A percentile compares a stretch with the other conserved stretches of the same genome.
Evolutionary conservation across 225 moss, liverwort and hornwort species (phyloP).

Genomic region (Rhytidiadelphus loreus): DNA sequence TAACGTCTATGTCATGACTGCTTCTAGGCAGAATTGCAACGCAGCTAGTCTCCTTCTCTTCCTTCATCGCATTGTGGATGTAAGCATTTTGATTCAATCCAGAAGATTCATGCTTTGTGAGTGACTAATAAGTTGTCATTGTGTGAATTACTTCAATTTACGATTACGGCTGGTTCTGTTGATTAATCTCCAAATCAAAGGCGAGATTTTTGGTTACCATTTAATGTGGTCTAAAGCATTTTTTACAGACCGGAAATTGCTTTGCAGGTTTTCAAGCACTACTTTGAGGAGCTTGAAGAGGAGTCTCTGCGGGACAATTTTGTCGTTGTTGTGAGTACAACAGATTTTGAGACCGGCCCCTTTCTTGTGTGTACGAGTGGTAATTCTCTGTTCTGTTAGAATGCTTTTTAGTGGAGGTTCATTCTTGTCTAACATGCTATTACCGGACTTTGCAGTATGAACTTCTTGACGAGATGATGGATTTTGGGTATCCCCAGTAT

Average conservation of each 20-base stretch:
- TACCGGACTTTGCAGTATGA: conserved; percentile 63
- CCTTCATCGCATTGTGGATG: conserved; percentile 92
- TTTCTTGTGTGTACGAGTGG: neutral
- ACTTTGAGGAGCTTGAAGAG: conserved; percentile 97
- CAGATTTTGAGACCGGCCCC: neutral
- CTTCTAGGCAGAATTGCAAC: conserved; percentile 96
- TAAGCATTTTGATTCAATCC: conserved; percentile 19
- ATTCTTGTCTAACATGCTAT: neutral
- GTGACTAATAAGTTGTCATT: neutral
- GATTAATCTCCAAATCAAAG: neutral
- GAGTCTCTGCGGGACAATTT: conserved; percentile 98
- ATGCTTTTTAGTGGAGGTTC: neutral
- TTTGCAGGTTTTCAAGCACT: conserved; percentile 90
- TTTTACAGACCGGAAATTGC: neutral
- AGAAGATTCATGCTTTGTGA: neutral
- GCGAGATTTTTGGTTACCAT: neutral
- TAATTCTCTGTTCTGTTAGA: conserved; percentile 8
- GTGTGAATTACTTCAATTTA: neutral
- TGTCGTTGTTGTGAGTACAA: conserved; percentile 93
- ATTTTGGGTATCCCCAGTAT: conserved; percentile 97
- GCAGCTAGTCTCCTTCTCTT: conserved; percentile 97
- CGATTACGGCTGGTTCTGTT: neutral
- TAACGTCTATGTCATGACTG: conserved; percentile 97
- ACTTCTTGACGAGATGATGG: conserved; percentile 99
- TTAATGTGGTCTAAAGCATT: neutral